Percentiles rank a stretch among this genome's conserved stretches.
Conservation (phyloP, 306 rosid species). For the Ceratonia siliqua region DNA sequence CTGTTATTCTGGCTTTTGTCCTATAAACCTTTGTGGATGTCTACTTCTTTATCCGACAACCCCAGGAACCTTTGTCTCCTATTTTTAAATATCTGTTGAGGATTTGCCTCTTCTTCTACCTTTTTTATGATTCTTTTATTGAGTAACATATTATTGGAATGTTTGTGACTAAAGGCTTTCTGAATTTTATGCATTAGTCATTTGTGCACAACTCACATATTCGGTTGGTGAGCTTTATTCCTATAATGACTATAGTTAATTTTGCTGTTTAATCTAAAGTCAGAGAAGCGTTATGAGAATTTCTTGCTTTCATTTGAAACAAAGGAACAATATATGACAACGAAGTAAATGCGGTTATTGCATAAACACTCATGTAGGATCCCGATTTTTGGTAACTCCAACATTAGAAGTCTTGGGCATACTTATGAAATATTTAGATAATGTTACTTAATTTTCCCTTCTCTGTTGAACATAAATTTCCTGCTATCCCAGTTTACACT, state of each 20-base stretch:
- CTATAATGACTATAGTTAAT: constrained; percentile 22
- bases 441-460: constrained; percentile 11
- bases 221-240: constrained; percentile 6
- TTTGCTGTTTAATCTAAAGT: constrained; percentile 64
- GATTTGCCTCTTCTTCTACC: neutral
- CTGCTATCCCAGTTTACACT: neutral
- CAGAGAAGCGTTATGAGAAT: constrained; percentile 2
- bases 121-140: constrained; percentile 7
- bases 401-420: neutral
- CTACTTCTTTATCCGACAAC: no score
- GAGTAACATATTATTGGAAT: neutral
- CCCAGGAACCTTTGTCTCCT: no score
- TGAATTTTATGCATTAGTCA: neutral
- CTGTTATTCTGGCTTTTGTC: no score
- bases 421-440: constrained; percentile 8
- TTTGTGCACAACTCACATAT: constrained; percentile 10
- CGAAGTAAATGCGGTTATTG: constrained; percentile 3
- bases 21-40: no score
- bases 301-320: neutral
- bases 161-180: constrained; percentile 16
- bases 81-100: no score
- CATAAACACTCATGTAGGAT: neutral
- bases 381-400: neutral
- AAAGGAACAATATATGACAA: constrained; percentile 12
- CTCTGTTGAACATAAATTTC: neutral